Base-by-base conservation (phyloP, 306 rosid genomes). In the Dryas alaskensis region DNA sequence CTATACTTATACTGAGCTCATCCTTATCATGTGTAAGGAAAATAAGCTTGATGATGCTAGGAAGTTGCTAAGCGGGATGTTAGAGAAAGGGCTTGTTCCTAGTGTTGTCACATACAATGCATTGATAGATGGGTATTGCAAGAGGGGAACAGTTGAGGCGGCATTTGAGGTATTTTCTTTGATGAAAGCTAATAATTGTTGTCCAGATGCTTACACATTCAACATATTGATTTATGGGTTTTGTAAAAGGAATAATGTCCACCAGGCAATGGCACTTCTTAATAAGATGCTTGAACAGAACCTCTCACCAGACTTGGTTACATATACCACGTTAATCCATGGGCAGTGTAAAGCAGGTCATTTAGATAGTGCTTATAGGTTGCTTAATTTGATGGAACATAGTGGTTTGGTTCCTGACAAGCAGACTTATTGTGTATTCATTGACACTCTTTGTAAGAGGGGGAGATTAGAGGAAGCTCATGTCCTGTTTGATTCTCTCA, bases 201-300 rank as follows among this genome's bases (percentile, higher is more conserved):
- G 73, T 51, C 94, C 89, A n/a, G 74, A 86, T 87, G 80, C 76
- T 25, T 84, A 85, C 1, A 91, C 97, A 27, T 86, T 77, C 77
- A 91, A 89, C 59, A 89, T 82, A 81, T 77, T 91, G 83, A 87
- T 91, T 67, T 76, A 74, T 76, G 97, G 95, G 14, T 83, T 82
- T 76, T 85, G 89, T 73, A 50, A 79, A 76, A 74, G 50, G 1
- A 86, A 86, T 75, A 81, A 86, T 54, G 78, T 89, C 78, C 92
- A 91, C 73, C 87, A 86, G 76, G 95, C 95, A 68, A 91, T 89
- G 97, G 77, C 85, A 1, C 49, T 87, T 77, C 86, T 87, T 46
- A 69, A 83, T 73, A 81, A 80, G 67, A 91, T 91, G 95, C 69
- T 79, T 59, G 84, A 86, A 54, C 80, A 52, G 31, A 87, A 86